phyloP scores from a whole-genome alignment of 345 rosid species.

The Turritis glabra region DNA sequence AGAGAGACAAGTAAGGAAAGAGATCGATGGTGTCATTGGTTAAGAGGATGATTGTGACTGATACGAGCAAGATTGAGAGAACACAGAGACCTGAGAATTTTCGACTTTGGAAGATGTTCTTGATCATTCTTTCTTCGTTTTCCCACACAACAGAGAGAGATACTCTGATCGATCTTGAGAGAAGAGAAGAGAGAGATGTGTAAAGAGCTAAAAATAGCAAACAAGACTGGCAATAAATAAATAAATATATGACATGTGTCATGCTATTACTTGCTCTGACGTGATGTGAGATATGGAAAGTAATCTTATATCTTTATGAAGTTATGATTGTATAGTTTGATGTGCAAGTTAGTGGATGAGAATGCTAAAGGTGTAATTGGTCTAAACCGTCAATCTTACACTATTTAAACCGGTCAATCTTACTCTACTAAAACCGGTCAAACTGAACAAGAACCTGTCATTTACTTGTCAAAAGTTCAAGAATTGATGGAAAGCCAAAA shows the following conservation, averaged over 20 bases:
- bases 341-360: conserved; percentile 30
- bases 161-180: conserved; percentile 31
- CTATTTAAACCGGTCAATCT: background rate
- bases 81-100: conserved; percentile 44
- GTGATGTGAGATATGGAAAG: conserved; percentile 16
- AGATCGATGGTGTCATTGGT: conserved; percentile 36
- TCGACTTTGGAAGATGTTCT: conserved; percentile 39
- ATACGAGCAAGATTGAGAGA: conserved; percentile 46
- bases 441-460: background rate
- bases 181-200: conserved; percentile 1
- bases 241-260: conserved; percentile 6
- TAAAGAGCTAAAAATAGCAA: conserved; percentile 28
- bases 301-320: conserved; percentile 7
- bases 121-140: conserved; percentile 21
- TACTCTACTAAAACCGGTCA: background rate
- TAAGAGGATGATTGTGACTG: conserved; percentile 48
- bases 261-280: background rate
- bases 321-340: conserved; percentile 18
- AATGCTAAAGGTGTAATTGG: background rate
- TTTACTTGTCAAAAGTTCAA: too few species aligned
- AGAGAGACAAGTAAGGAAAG: conserved; percentile 42
- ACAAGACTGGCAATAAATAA: background rate
- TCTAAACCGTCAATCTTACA: background rate
- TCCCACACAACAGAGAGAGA: conserved; percentile 15
- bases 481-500: background rate